Evolutionary conservation across 345 rosid genomes (phyloP).

Genomic region (Pistacia vera): DNA sequence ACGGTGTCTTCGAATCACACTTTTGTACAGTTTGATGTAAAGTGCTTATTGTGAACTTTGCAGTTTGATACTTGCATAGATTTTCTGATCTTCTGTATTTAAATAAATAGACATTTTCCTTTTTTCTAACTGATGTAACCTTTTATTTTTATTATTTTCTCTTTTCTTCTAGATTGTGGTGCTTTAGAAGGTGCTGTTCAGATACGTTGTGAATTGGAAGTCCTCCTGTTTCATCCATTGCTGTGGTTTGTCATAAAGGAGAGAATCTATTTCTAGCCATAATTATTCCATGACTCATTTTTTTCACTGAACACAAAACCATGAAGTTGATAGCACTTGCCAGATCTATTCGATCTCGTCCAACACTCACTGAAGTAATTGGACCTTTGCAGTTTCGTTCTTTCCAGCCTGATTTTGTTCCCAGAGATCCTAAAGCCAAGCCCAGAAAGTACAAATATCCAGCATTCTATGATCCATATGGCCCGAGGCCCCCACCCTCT

Average conservation of each 20-base stretch:
- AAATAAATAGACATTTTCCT: too few relatives aligned
- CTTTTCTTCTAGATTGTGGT: neutral
- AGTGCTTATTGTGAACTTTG: neutral
- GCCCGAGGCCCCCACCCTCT: slow-evolving; percentile 56
- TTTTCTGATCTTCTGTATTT: too few relatives aligned
- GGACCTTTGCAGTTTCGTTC: slow-evolving; percentile 47
- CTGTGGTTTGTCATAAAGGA: neutral
- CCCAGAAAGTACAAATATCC: slow-evolving; percentile 54
- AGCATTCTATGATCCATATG: slow-evolving; percentile 53
- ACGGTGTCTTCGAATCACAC: neutral
- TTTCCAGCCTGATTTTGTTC: slow-evolving; percentile 56
- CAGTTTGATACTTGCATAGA: neutral
- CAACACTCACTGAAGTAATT: slow-evolving; percentile 20
- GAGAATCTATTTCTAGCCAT: neutral
- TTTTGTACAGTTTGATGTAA: neutral
- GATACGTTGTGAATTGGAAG: neutral
- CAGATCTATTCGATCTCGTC: slow-evolving; percentile 18
- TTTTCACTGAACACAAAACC: slow-evolving; percentile 11
- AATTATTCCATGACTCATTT: neutral
- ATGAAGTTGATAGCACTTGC: slow-evolving; percentile 40
- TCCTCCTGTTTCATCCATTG: neutral
- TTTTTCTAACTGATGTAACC: neutral
- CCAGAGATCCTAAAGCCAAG: slow-evolving; percentile 52
- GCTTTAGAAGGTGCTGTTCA: neutral
- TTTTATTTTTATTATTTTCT: too few relatives aligned